Conservation (phyloP, 176 grass and related monocot genomes). For the Musa itinerans region DNA sequence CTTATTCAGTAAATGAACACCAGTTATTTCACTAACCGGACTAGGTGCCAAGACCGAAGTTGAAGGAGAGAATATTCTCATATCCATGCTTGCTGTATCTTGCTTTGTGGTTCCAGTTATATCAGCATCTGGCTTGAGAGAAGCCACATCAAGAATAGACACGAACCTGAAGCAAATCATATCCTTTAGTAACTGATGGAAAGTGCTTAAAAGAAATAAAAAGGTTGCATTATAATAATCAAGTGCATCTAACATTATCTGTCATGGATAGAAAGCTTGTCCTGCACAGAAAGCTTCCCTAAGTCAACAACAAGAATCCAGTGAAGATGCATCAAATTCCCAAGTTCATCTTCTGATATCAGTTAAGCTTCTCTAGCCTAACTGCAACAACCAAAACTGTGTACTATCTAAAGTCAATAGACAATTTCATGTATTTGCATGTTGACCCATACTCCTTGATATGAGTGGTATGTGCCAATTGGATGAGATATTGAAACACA, state of each 20-base stretch:
- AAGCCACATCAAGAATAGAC: slow-evolving; percentile 64
- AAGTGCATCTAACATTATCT: not conserved
- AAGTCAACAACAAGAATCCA: no score
- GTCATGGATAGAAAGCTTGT: no score
- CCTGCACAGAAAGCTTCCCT: no score
- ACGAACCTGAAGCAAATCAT: slow-evolving; percentile 56
- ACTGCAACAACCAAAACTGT: no score
- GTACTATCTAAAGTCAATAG: no score
- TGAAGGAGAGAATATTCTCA: slow-evolving; percentile 40
- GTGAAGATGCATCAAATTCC: no score
- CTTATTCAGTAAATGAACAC: slow-evolving; percentile 18
- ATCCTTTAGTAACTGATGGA: slow-evolving; percentile 17
- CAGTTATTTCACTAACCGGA: slow-evolving; percentile 20
- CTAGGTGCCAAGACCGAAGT: slow-evolving; percentile 24
- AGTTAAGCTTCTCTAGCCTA: no score
- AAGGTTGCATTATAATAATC: not conserved
- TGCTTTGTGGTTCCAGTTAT: slow-evolving; percentile 27
- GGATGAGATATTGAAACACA: no score
- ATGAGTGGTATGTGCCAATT: no score
- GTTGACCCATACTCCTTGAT: no score
- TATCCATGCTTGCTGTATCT: slow-evolving; percentile 55
- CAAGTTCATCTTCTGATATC: no score
- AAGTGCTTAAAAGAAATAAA: not conserved
- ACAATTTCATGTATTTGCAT: no score
- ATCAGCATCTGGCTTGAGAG: slow-evolving; percentile 56